Evolutionary conservation across 2,329 filamentous ascomycete species (phyloP).

Genomic region (Arthrinium phaeospermum): DNA sequence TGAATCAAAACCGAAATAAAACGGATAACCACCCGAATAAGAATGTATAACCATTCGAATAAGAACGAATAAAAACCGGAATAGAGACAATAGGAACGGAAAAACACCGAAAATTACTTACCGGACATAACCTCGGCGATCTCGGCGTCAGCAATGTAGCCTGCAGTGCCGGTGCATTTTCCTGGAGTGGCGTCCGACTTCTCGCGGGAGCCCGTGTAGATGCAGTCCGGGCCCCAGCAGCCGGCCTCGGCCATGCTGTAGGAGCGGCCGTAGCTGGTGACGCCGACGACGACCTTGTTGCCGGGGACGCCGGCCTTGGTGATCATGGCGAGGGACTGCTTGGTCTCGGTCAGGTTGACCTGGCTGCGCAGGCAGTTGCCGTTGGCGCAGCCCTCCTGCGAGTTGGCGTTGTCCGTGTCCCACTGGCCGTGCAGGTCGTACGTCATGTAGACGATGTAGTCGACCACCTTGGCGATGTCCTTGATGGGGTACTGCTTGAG

Average conservation of each 20-base stretch:
- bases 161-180: slow-evolving; percentile 42
- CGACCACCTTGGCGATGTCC: slow-evolving; percentile 27
- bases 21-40: no score
- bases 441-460: slow-evolving; percentile 33
- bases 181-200: slow-evolving; percentile 38
- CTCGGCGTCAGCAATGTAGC: slow-evolving; percentile 47
- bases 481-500: slow-evolving; percentile 37
- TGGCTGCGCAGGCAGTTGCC: slow-evolving; percentile 44
- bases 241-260: slow-evolving; percentile 40
- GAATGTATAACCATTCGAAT: no score
- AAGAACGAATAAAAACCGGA: no score
- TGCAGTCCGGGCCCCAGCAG: slow-evolving; percentile 41
- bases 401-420: slow-evolving; percentile 38
- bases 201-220: slow-evolving; percentile 35
- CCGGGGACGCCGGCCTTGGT: slow-evolving; percentile 43
- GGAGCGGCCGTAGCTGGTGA: slow-evolving; percentile 42
- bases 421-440: slow-evolving; percentile 37
- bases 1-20: no score
- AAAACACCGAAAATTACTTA: no score
- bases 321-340: slow-evolving; percentile 19
- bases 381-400: slow-evolving; percentile 31
- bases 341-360: slow-evolving; percentile 42
- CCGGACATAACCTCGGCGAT: slow-evolving; percentile 39
- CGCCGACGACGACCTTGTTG: slow-evolving; percentile 40
- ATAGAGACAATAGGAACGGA: no score